phyloP scores from a whole-genome alignment of 148 eudicot species.

The Gaultheria prostrata region DNA sequence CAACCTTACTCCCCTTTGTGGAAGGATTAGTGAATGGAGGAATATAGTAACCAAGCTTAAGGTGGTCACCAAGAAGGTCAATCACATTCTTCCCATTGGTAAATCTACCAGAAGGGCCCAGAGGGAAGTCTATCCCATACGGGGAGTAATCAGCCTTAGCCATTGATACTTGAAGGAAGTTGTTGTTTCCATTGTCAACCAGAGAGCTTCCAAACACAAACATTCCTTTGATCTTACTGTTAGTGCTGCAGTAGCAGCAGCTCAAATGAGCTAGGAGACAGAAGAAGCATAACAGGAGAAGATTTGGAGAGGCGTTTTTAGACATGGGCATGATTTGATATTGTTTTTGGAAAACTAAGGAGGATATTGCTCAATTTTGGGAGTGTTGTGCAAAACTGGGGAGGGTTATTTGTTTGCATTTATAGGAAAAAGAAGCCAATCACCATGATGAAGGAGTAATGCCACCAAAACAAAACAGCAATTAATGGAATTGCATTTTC shows the following conservation, averaged over 20 bases:
- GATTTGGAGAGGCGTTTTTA: background rate
- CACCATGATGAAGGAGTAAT: background rate
- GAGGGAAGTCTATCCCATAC: constrained; percentile 43
- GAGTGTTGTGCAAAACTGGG: background rate
- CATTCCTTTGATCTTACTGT: constrained; percentile 28
- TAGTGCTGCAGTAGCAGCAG: background rate
- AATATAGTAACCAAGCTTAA: constrained; percentile 27
- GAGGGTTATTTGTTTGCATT: background rate
- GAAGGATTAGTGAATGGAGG: constrained; percentile 36
- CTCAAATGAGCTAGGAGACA: background rate
- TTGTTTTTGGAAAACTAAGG: too few relatives aligned
- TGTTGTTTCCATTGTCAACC: constrained; percentile 56
- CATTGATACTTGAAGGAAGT: constrained; percentile 16
- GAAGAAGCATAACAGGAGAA: constrained; percentile 13
- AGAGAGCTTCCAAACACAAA: constrained; percentile 49
- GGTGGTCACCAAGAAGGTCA: constrained; percentile 36
- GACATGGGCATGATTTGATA: background rate
- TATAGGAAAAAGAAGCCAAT: background rate
- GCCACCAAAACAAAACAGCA: too few relatives aligned
- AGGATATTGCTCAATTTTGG: background rate
- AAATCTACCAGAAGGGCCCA: constrained; percentile 44
- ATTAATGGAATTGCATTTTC: too few relatives aligned
- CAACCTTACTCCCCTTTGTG: constrained; percentile 24
- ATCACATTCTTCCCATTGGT: constrained; percentile 41
- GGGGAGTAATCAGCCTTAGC: constrained; percentile 40